Evolutionary conservation across 352 stramenopile genomes (phyloP), one percentile per base, ranked within the genome.

Genomic region (Blastocystis sp.): DNA sequence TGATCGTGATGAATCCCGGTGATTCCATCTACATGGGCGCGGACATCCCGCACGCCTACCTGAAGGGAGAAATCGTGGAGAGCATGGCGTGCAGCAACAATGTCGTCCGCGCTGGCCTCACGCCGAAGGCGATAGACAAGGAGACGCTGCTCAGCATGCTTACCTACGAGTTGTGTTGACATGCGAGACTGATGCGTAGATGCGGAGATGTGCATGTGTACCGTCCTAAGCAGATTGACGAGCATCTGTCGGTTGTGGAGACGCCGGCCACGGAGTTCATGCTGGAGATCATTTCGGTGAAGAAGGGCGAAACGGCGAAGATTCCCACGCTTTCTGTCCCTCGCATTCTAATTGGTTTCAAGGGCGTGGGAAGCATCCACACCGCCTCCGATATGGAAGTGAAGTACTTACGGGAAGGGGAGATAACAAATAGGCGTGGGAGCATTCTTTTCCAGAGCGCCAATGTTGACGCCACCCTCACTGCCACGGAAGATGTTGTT

Each of bases 41-140:
- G 2, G 99, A 99, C 90, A 96, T 98, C 89, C 97, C 97, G n/a
- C 97, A 99, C 91, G 97, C 97, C 17, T 99, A 99, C 91, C 92
- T 99, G 28, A 94, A 92, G 1, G 81, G 66, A 74, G 59, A 97
- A 87, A 95, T 95, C 87, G 94, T 99, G 34, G 97, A 99, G 91
- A 98, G 96, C 89, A 99, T 99, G 97, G 96, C 96, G 42, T 97
- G 95, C 69, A 97, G 93, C 43, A 96, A 99, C 91, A 99, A 99
- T 91, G 97, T 99, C 17, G 96, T 99, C 40, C 94, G 97, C 64
- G 96, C 96, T 3, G 97, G 96, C 28, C 91, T 99, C 17, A 99
- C 97, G 48, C 96, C 96, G 59, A 99, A 99, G 91, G 97, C 98
- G 89, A 98, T 98, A 78, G 97, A 99, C 92, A 97, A 98, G 76